Base-by-base conservation (phyloP, 495 filamentous ascomycete genomes). In the Glutinoglossum americanum region DNA sequence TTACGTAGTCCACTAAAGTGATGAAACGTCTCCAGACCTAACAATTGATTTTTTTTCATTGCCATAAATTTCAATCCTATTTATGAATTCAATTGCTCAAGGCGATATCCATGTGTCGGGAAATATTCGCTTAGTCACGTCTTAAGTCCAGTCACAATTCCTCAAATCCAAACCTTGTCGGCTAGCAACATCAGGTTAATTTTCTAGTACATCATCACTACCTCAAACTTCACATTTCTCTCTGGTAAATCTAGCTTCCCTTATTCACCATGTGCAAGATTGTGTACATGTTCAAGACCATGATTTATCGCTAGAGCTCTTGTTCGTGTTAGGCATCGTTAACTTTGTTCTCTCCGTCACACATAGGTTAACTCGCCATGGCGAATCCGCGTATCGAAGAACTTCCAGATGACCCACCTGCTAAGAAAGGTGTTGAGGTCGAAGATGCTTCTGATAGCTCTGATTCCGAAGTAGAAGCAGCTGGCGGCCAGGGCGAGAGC, bases 341-440 rank as follows among this genome's bases (percentile, higher is more conserved):
- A n/a, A n/a, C n/a, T n/a, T n/a, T n/a, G n/a, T n/a, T n/a, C n/a
- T n/a, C n/a, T n/a, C n/a, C n/a, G n/a, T 5, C 41, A n/a, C 54
- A 56, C 8, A 9, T 8, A 56, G 32, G 35, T 13, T 25, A 30
- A 15, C n/a, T 26, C 54, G 17, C 26, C 26, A 99, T 99, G 92
- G 85, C 93, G 65, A 92, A 95, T 74, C 85, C 93, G 70, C 87
- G 92, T 69, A 82, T 99, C 69, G 90, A 97, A 76, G 92, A 99
- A 75, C 79, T 97, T 61, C 85, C 85, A 62, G 89, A 97, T 70
- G 92, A 99, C 68, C 78, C 82, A 69, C 74, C 67, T 15, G 86
- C 89, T 77, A 68, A 69, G 59, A 82, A 83, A 72, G 66, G 65
- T 44, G 80, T 81, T 66, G 72, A 75, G 59, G 76, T 80, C 59